A percentile compares a stretch with the other conserved stretches of the same genome.
phyloP scores from a whole-genome alignment of 2,329 filamentous ascomycete genomes.

The Curvularia sp. region DNA sequence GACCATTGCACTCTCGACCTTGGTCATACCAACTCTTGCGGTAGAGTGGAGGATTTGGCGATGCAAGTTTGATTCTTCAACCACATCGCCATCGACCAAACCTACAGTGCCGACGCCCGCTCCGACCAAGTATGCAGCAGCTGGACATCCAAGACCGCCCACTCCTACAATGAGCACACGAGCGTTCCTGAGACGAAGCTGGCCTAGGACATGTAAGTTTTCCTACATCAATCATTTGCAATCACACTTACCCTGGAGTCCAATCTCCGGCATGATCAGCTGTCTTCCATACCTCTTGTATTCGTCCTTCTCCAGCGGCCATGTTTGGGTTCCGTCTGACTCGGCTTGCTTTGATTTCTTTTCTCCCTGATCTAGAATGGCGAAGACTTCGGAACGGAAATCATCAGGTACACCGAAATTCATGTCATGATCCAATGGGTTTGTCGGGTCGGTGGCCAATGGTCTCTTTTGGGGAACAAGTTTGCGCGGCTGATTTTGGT shows the following conservation, averaged over 20 bases:
- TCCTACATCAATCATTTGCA: background rate
- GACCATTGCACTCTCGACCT: slow-evolving; percentile 74
- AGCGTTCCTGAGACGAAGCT: slow-evolving; percentile 73
- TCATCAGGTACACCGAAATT: slow-evolving; percentile 53
- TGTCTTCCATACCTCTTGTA: slow-evolving; percentile 90
- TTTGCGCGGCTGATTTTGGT: slow-evolving; percentile 37
- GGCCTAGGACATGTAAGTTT: slow-evolving; percentile 61
- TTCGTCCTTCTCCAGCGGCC: slow-evolving; percentile 75
- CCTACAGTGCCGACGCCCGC: slow-evolving; percentile 86
- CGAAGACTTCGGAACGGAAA: slow-evolving; percentile 54
- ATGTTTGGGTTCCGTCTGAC: slow-evolving; percentile 47
- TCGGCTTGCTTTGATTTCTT: slow-evolving; percentile 10
- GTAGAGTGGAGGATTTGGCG: slow-evolving; percentile 85
- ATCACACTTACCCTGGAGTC: slow-evolving; percentile 68
- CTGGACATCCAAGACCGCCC: slow-evolving; percentile 90
- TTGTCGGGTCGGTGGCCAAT: slow-evolving; percentile 27
- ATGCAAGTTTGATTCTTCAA: slow-evolving; percentile 91
- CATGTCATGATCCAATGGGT: slow-evolving; percentile 47
- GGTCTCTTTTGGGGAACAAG: slow-evolving; percentile 29
- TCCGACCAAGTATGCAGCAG: slow-evolving; percentile 89
- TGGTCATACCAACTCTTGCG: slow-evolving; percentile 72
- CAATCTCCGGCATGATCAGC: slow-evolving; percentile 84
- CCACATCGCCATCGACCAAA: slow-evolving; percentile 84
- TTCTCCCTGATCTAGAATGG: slow-evolving; percentile 41
- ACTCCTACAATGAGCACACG: slow-evolving; percentile 83